phyloP scores from a whole-genome alignment of 2,329 filamentous ascomycete genomes.

The Niveomyces coronatus region DNA sequence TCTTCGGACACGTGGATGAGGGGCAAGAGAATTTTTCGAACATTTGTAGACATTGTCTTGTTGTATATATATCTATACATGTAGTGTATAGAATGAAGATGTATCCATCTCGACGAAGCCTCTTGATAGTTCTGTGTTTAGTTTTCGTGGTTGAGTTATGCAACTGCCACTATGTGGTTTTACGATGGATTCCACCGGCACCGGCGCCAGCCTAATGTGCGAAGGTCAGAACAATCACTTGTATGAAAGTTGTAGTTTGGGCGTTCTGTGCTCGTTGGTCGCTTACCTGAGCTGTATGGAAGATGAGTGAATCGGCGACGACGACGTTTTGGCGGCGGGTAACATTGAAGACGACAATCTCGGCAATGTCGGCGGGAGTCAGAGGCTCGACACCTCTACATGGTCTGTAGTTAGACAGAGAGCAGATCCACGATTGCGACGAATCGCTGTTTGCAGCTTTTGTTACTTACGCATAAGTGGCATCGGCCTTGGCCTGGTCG shows the following conservation, averaged over 20 bases:
- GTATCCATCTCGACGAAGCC: background rate
- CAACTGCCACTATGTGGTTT: conserved; percentile 6
- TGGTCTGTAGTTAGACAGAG: background rate
- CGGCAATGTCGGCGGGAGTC: conserved; percentile 83
- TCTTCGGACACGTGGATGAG: conserved; percentile 22
- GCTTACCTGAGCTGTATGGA: conserved; percentile 75
- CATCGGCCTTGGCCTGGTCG: conserved; percentile 80
- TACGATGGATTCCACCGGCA: conserved; percentile 4
- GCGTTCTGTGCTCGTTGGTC: background rate
- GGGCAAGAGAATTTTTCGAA: conserved; percentile 34
- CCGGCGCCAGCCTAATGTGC: conserved; percentile 2
- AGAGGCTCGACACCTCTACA: conserved; percentile 65
- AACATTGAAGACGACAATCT: conserved; percentile 78
- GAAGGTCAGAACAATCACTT: no score
- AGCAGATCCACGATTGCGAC: no score
- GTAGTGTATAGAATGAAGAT: background rate
- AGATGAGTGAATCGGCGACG: conserved; percentile 76
- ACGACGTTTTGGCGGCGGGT: conserved; percentile 84
- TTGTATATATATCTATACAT: background rate
- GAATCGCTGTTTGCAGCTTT: conserved; percentile 7
- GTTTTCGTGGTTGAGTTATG: conserved; percentile 1
- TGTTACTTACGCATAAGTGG: conserved; percentile 69
- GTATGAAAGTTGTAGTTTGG: background rate
- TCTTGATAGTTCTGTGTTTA: conserved; percentile 6
- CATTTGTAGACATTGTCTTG: conserved; percentile 15